phyloP scores from a whole-genome alignment of 1,284 basidiomycete species.

The Ceratobasidium sp. region DNA sequence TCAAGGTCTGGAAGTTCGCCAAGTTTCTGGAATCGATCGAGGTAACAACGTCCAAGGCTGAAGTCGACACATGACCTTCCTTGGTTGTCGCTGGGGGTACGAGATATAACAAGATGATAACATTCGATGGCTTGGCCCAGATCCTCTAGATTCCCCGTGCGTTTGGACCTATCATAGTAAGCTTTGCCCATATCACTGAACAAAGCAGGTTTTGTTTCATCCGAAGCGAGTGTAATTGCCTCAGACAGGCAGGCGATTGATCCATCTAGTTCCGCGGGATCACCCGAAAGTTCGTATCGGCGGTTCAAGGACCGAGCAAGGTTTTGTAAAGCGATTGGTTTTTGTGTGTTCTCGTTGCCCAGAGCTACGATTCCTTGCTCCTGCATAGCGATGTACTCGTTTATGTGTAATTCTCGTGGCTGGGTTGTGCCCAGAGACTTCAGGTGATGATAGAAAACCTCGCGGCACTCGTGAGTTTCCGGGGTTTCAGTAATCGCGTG shows the following conservation, averaged over 20 bases:
- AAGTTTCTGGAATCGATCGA: background rate
- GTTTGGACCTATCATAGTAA: background rate
- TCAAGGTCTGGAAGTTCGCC: conserved; percentile 3
- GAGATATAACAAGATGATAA: background rate
- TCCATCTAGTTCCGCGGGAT: background rate
- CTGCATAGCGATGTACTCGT: background rate
- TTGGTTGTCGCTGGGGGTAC: background rate
- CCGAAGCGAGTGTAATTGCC: background rate
- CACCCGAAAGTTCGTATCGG: background rate
- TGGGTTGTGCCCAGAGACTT: background rate
- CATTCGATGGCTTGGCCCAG: conserved; percentile 2
- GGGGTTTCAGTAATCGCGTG: background rate
- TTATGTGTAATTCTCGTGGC: background rate
- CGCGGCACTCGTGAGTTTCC: background rate
- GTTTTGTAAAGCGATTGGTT: background rate
- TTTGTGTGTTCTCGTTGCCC: background rate
- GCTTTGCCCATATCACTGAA: background rate
- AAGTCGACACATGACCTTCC: too few relatives aligned
- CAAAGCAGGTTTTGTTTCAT: background rate
- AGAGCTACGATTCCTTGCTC: background rate
- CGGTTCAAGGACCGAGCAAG: background rate
- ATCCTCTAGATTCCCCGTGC: background rate
- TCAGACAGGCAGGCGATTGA: background rate
- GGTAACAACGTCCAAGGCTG: background rate
- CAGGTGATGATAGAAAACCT: background rate